Evolutionary conservation across 352 stramenopile species (phyloP), one percentile per base, ranked within the genome.

Genomic region (Phytophthora pisi): DNA sequence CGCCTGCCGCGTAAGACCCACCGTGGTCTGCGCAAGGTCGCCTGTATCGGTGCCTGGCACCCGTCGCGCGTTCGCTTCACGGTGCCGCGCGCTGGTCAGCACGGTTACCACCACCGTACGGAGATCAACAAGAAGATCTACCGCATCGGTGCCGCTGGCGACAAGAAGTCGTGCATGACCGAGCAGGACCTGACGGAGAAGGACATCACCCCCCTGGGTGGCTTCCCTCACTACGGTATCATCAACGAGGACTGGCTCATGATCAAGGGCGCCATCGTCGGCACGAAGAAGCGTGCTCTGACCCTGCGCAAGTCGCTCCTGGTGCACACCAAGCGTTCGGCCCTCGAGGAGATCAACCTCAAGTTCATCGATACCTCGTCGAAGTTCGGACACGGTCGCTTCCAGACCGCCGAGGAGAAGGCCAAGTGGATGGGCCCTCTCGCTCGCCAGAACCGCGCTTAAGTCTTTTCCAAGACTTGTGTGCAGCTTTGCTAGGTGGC

Each of bases 101-200:
- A 99, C 84, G 98, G 98, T 82, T 99, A 99, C 94, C 98, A 99
- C 86, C 98, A 99, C 92, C 97, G 98, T 94, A 99, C 98, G 53
- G 98, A 99, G 90, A 97, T 99, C 73, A 99, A 99, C 97, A 99
- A 99, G 91, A 99, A 99, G 94, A 98, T 99, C 67, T 99, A 99
- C 95, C 96, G 97, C 64, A 95, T 99, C 54, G 98, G 98, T 82
- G 89, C 85, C 46, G 80, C 84, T 49, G 90, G 90, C 34, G 90
- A 97, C 75, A 92, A 93, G 78, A 98, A 98, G 77, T 98, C 89
- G 79, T 97, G 87, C 84, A 97, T 97, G 75, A 99, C 98, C 13
- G 97, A 99, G 72, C 91, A 97, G 66, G 98, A 99, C 85, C 88
- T 99, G 75, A 99, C 98, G 43, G 97, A 99, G 86, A 99, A 99